Conservation (phyloP, 2,329 filamentous ascomycete species). For the Westerdykella sp. region DNA sequence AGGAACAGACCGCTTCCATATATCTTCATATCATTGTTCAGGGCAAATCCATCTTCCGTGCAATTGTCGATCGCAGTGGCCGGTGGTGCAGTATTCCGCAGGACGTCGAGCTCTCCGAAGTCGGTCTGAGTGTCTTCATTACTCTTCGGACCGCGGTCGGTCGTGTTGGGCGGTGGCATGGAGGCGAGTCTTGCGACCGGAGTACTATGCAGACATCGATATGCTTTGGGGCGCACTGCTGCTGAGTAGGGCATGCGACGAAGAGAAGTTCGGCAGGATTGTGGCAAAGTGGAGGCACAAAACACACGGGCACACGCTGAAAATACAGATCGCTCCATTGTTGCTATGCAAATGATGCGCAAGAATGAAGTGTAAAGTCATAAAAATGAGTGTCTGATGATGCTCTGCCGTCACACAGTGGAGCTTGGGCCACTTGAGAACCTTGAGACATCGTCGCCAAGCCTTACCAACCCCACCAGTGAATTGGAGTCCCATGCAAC, state of each 20-base stretch:
- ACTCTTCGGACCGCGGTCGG: constrained; percentile 56
- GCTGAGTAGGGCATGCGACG: no score
- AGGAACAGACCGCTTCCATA: constrained; percentile 66
- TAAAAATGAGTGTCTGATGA: no score
- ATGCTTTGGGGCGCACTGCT: not conserved
- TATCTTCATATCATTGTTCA: constrained; percentile 74
- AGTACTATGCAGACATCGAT: constrained; percentile 19
- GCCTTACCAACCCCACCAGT: no score
- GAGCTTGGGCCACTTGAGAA: no score
- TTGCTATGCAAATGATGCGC: no score
- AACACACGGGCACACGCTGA: not conserved
- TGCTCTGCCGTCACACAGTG: no score
- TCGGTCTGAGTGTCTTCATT: constrained; percentile 62
- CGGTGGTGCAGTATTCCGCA: constrained; percentile 67
- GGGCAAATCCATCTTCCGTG: constrained; percentile 73
- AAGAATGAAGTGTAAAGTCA: no score
- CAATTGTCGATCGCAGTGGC: constrained; percentile 80
- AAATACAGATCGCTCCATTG: not conserved
- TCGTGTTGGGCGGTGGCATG: constrained; percentile 38
- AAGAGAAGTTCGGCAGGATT: not conserved
- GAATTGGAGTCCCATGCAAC: no score
- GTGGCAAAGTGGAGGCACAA: not conserved
- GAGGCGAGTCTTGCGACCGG: constrained; percentile 11
- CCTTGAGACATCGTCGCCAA: no score
- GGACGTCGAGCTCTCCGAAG: constrained; percentile 70